Conservation (phyloP, 2,329 filamentous ascomycete genomes). For the Emmonsia crescens region DNA sequence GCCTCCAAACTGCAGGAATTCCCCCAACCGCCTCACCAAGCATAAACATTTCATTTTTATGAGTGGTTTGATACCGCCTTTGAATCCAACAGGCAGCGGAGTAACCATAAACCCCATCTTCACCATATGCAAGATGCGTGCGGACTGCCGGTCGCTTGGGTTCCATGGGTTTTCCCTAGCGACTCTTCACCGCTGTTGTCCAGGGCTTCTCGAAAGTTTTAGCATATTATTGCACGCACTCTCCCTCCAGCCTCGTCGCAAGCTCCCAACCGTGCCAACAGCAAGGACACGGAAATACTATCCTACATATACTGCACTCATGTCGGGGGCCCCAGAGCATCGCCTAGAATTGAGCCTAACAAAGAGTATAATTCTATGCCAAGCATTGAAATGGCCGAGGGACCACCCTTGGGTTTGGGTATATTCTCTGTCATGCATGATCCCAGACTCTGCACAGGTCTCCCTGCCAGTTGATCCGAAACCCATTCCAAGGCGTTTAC, state of each 20-base stretch:
- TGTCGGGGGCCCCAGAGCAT: neutral
- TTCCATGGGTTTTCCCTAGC: no score
- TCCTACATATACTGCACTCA: neutral
- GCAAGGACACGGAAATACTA: neutral
- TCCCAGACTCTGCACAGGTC: neutral
- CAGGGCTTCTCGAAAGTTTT: no score
- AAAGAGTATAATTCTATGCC: neutral
- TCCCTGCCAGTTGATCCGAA: slow-evolving; percentile 10
- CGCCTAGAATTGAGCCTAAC: neutral
- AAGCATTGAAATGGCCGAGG: neutral
- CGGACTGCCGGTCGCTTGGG: no score
- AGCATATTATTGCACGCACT: no score
- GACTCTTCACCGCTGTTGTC: no score
- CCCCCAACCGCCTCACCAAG: neutral
- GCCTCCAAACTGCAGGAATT: no score
- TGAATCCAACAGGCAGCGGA: no score
- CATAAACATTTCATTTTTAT: no score
- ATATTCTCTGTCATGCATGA: neutral
- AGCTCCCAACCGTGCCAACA: neutral
- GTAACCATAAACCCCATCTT: no score
- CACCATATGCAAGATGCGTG: no score
- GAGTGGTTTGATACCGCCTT: no score
- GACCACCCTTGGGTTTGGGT: neutral
- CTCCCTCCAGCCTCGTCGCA: no score
- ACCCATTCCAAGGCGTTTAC: slow-evolving; percentile 24